phyloP scores from a whole-genome alignment of 495 filamentous ascomycete species.

The Chaetomidium leptoderma region DNA sequence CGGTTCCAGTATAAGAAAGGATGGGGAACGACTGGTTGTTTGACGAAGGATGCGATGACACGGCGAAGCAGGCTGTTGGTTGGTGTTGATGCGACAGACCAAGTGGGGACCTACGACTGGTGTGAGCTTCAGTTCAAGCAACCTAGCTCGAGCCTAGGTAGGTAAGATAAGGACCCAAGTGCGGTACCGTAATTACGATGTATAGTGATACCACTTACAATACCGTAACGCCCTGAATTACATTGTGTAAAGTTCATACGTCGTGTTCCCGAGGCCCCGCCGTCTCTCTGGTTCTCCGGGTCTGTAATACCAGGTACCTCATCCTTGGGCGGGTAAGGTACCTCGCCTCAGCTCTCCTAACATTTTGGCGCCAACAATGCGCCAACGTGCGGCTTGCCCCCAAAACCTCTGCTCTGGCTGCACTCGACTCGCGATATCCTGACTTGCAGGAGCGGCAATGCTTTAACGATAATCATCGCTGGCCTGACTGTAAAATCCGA shows the following conservation, averaged over 20 bases:
- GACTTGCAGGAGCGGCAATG: neutral
- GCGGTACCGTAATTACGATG: too few relatives aligned
- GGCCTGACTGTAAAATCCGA: neutral
- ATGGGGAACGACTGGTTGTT: neutral
- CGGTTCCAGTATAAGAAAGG: neutral
- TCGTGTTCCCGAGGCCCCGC: too few relatives aligned
- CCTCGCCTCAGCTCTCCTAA: neutral
- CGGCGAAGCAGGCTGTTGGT: neutral
- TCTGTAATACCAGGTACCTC: neutral
- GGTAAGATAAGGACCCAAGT: too few relatives aligned
- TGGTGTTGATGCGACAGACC: neutral
- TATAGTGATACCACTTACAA: too few relatives aligned
- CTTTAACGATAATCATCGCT: neutral
- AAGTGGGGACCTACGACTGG: too few relatives aligned
- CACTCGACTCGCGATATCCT: neutral
- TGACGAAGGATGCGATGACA: neutral
- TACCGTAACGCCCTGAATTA: too few relatives aligned
- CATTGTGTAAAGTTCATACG: too few relatives aligned
- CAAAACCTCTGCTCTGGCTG: too few relatives aligned
- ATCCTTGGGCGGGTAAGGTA: neutral
- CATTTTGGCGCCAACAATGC: conserved; percentile 6
- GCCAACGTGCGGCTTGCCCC: neutral
- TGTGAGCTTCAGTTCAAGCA: too few relatives aligned
- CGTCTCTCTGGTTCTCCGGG: too few relatives aligned
- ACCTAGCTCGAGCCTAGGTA: too few relatives aligned